A percentile compares a stretch with the other conserved stretches of the same genome.
Conservation (phyloP, 2,329 filamentous ascomycete genomes). For the Lachnum nothofagi region DNA sequence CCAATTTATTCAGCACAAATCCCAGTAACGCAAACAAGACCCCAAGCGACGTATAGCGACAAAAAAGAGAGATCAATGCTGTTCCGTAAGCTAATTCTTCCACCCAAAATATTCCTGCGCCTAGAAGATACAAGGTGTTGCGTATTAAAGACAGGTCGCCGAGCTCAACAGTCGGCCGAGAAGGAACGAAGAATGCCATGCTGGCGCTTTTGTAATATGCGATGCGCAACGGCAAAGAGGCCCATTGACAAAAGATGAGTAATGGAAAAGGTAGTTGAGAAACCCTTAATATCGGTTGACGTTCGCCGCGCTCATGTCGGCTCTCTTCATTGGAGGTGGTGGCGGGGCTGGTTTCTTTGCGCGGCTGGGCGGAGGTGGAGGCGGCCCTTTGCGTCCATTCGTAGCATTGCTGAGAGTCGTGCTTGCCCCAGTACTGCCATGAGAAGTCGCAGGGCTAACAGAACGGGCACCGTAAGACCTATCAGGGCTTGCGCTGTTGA, state of each 20-base stretch:
- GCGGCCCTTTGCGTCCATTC: slow-evolving; percentile 47
- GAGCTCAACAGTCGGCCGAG: too few species aligned
- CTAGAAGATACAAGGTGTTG: too few species aligned
- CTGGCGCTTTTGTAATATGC: not conserved
- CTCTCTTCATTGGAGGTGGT: slow-evolving; percentile 59
- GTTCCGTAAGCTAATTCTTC: not conserved
- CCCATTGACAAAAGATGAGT: not conserved
- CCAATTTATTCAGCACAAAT: not conserved
- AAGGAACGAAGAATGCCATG: too few species aligned
- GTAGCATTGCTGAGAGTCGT: slow-evolving; percentile 34
- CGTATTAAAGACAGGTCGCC: too few species aligned
- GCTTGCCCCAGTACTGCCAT: slow-evolving; percentile 47
- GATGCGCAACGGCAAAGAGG: not conserved
- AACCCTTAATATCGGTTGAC: slow-evolving; percentile 17
- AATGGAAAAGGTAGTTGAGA: not conserved
- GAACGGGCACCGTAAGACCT: slow-evolving; percentile 44
- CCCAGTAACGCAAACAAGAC: not conserved
- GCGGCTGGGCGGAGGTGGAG: slow-evolving; percentile 57
- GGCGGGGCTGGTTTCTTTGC: slow-evolving; percentile 63
- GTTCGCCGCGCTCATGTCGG: slow-evolving; percentile 26
- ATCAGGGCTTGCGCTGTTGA: slow-evolving; percentile 46
- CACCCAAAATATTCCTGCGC: not conserved
- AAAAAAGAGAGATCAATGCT: not conserved
- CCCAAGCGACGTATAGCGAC: not conserved
- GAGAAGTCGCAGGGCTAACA: slow-evolving; percentile 49